These are phyloP conservation scores for Pisolithus orientalis DNA, from an alignment of 768 basidiomycete genomes.

Conservation along the genomic window DNA sequence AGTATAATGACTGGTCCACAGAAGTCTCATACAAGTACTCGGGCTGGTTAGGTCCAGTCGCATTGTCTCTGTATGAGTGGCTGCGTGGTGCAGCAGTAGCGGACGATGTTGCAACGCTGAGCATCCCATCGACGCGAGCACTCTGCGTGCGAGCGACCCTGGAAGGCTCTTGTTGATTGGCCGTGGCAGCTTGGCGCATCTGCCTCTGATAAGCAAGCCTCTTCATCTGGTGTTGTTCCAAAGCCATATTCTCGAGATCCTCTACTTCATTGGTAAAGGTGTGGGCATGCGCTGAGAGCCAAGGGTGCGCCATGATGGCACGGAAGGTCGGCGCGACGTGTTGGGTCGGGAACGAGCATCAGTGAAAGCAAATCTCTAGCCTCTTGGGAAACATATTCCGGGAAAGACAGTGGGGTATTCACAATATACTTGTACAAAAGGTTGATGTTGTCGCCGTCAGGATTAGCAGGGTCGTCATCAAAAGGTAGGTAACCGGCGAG, in stretches of 20 bases:
- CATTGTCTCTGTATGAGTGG: conserved; percentile 46
- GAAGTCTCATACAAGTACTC: conserved; percentile 75
- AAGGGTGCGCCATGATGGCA: conserved; percentile 81
- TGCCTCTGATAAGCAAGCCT: conserved; percentile 74
- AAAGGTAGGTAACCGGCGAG: conserved; percentile 97
- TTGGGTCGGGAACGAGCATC: conserved; percentile 95
- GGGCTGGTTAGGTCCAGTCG: conserved; percentile 37
- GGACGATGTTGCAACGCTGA: conserved; percentile 25
- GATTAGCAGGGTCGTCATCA: conserved; percentile 97
- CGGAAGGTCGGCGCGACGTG: conserved; percentile 72
- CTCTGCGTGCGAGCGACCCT: conserved; percentile 45
- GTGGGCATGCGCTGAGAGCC: conserved; percentile 52
- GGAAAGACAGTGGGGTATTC: conserved; percentile 93
- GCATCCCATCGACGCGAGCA: conserved; percentile 45
- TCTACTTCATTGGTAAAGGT: conserved; percentile 65
- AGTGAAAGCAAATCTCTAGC: conserved; percentile 79
- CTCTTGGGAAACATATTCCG: conserved; percentile 84
- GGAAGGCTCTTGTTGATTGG: conserved; percentile 22
- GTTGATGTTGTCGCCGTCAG: conserved; percentile 99
- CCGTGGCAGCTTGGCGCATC: conserved; percentile 51
- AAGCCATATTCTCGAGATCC: conserved; percentile 73
- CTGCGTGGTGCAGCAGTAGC: conserved; percentile 35
- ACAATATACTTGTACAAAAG: conserved; percentile 98
- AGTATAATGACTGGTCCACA: conserved; percentile 47
- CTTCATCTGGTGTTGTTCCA: conserved; percentile 83